Percentiles rank a stretch among this genome's conserved stretches.
phyloP scores from a whole-genome alignment of 2,329 filamentous ascomycete species.

The Talaromyces marneffei region DNA sequence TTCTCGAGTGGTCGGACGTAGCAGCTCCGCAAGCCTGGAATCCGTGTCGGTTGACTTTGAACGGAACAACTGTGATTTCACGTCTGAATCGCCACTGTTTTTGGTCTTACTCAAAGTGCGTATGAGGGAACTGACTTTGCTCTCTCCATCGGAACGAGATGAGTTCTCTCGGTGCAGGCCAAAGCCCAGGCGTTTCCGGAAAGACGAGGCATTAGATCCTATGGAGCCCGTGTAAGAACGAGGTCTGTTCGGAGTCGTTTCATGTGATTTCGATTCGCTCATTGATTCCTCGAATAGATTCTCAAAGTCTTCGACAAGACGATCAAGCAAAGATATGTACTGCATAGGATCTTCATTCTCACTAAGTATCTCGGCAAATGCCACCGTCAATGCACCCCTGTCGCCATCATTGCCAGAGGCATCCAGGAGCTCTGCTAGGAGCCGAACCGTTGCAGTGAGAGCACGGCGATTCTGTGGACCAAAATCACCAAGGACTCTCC shows the following conservation, averaged over 20 bases:
- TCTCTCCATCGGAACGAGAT: slow-evolving; percentile 58
- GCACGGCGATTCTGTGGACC: slow-evolving; percentile 62
- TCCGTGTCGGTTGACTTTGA: slow-evolving; percentile 75
- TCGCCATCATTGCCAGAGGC: slow-evolving; percentile 89
- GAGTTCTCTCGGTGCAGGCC: slow-evolving; percentile 74
- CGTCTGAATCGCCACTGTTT: slow-evolving; percentile 57
- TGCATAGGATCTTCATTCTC: slow-evolving; percentile 69
- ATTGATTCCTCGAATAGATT: slow-evolving; percentile 69
- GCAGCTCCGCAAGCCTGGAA: slow-evolving; percentile 39
- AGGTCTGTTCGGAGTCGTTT: slow-evolving; percentile 53
- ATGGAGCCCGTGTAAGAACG: slow-evolving; percentile 65
- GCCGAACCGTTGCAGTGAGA: slow-evolving; percentile 74
- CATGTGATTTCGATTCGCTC: slow-evolving; percentile 41
- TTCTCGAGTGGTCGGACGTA: slow-evolving; percentile 53
- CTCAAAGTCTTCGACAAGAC: slow-evolving; percentile 83
- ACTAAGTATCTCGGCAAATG: slow-evolving; percentile 82
- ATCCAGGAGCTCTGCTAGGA: slow-evolving; percentile 80
- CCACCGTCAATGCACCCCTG: slow-evolving; percentile 76
- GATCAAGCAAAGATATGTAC: slow-evolving; percentile 82
- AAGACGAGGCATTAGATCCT: slow-evolving; percentile 78
- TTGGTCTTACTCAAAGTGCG: slow-evolving; percentile 79
- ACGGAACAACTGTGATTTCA: slow-evolving; percentile 61
- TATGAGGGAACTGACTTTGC: slow-evolving; percentile 72
- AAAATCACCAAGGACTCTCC: slow-evolving; percentile 47
- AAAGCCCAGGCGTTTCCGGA: slow-evolving; percentile 78